These are phyloP conservation scores for Perkinsus chesapeaki DNA, from an alignment of 169 alveolate species.

Conservation along the genomic window DNA sequence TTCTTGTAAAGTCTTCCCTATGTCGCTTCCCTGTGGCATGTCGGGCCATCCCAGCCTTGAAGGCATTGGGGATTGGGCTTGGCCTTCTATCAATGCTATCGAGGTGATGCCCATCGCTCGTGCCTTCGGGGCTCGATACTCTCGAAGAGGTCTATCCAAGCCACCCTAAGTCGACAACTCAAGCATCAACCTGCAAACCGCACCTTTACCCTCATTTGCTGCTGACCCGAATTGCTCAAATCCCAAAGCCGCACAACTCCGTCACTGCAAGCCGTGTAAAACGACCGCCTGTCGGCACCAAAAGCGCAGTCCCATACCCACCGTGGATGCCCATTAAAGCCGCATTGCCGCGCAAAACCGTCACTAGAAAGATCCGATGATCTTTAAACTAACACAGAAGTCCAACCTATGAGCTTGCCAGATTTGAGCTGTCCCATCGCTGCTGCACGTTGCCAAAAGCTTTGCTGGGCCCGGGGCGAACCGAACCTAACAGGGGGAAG, in stretches of 20 bases:
- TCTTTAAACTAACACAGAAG: not conserved
- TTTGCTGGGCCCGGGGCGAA: not conserved
- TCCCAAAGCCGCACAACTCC: not conserved
- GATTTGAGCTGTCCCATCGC: not conserved
- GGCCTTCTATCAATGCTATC: not conserved
- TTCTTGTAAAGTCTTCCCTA: not conserved
- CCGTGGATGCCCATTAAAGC: not conserved
- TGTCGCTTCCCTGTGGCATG: not conserved
- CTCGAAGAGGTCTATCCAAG: not conserved
- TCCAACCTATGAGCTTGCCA: not conserved
- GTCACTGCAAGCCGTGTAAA: not conserved
- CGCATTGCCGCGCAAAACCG: not conserved
- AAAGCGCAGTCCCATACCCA: not conserved
- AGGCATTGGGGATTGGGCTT: not conserved
- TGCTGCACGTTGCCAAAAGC: not conserved
- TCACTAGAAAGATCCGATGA: not conserved
- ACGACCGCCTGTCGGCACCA: not conserved
- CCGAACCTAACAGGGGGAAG: not conserved
- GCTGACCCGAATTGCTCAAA: not conserved
- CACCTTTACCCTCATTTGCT: not conserved
- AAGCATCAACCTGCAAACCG: not conserved
- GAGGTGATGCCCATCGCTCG: not conserved
- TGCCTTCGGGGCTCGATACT: not conserved
- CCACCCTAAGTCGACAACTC: not conserved
- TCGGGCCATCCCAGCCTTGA: not conserved